Conservation (phyloP, 2,329 filamentous ascomycete species). For the Periglandula ipomoeae region DNA sequence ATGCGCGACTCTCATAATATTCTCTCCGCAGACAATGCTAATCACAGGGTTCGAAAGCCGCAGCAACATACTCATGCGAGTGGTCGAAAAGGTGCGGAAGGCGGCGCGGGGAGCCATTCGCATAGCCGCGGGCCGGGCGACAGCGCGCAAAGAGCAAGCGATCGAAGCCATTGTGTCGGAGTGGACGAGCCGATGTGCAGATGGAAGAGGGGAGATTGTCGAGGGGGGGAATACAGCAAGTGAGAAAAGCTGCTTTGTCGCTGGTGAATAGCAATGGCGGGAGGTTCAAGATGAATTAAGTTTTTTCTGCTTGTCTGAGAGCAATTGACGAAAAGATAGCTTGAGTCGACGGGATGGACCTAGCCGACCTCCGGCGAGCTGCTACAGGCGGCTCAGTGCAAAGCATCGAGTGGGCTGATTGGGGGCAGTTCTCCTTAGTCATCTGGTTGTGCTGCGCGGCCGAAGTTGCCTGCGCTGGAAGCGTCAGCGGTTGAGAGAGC, state of each 20-base stretch:
- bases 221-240: background rate
- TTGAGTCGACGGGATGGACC: background rate
- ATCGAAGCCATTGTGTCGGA: conserved; percentile 50
- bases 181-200: background rate
- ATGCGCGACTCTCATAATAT: no score
- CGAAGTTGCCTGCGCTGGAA: background rate
- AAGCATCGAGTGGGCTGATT: no score
- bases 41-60: background rate
- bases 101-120: conserved; percentile 27
- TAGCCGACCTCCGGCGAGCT: background rate
- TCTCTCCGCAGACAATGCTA: background rate
- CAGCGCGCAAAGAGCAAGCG: conserved; percentile 42
- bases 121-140: conserved; percentile 35
- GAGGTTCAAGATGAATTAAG: background rate
- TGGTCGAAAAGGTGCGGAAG: conserved; percentile 35
- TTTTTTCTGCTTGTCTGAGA: background rate
- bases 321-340: no score
- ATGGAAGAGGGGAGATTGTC: background rate
- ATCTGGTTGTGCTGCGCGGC: background rate
- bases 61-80: conserved; percentile 24
- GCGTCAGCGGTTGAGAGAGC: no score
- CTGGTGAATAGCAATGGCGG: background rate
- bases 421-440: background rate
- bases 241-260: background rate
- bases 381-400: background rate